phyloP scores from a whole-genome alignment of 2,329 filamentous ascomycete species.

The Hymenoscyphus scutula region DNA sequence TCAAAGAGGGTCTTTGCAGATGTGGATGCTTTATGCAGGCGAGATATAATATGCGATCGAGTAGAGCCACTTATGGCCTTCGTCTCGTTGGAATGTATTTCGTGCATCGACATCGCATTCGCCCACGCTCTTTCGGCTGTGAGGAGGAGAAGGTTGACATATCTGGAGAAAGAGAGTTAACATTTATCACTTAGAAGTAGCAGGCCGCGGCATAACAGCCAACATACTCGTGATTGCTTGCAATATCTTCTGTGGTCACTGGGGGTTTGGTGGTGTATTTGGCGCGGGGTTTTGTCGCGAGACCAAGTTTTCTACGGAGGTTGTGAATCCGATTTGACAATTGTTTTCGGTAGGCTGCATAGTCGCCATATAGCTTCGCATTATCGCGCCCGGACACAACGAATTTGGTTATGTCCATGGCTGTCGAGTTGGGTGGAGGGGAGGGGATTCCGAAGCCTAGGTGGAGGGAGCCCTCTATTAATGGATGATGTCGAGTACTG shows the following conservation, averaged over 20 bases:
- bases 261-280: conserved; percentile 74
- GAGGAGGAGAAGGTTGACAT: conserved; percentile 75
- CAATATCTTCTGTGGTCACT: conserved; percentile 73
- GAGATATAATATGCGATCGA: conserved; percentile 84
- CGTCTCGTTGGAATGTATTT: conserved; percentile 73
- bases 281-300: conserved; percentile 78
- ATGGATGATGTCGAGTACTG: conserved; percentile 1
- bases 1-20: conserved; percentile 66
- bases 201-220: conserved; percentile 14
- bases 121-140: conserved; percentile 91
- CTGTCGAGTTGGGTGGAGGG: neutral
- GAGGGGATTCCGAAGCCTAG: neutral
- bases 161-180: conserved; percentile 48
- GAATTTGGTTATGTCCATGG: conserved; percentile 88
- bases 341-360: conserved; percentile 78
- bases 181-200: neutral
- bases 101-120: conserved; percentile 92
- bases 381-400: conserved; percentile 77
- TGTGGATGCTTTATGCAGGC: conserved; percentile 74
- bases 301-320: conserved; percentile 79
- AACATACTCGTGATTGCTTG: conserved; percentile 70
- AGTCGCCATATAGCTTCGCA: conserved; percentile 84
- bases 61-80: conserved; percentile 77
- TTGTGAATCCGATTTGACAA: conserved; percentile 79
- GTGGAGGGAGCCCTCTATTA: neutral